Evolutionary conservation across 73 alveolate species (phyloP), one percentile per base, ranked within the genome.

Genomic region (Paramecium tetraurelia): DNA sequence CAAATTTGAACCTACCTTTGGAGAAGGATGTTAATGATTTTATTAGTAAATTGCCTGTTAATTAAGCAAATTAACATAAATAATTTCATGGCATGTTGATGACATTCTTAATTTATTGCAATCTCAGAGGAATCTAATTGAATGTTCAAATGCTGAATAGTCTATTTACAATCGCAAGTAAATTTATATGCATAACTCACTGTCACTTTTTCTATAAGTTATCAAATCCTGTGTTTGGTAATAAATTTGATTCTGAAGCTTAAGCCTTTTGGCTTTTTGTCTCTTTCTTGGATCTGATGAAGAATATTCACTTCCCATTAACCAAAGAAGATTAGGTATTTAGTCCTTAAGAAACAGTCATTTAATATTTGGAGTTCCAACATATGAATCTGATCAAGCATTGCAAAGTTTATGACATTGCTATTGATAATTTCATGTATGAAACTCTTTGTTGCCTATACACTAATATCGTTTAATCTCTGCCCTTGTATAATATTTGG

Each of bases 201-300:
- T 24, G 21, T 68, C 84, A 68, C 27, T 68, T 68, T 11, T 31
- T 68, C 14, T 31, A 68, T 14, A 24, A 27, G 14, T 11, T 68
- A 68, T 24, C 50, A 24, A 68, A 14, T 4, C 84, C 84, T 68
- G 84, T 68, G 7, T 68, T 68, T 68, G 84, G 84, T 1, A 20
- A 68, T 68, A 68, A 31, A 68, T 68, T 68, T 68, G 84, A 68
- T 68, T 68, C 40, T 31, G 84, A 68, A 68, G 84, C 84, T 5
- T 68, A 68, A 7, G 84, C 84, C 24, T 68, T 68, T 10, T 68
- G 84, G 84, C 46, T 68, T 12, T 68, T 68, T 68, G n/a, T 24
- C 16, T 20, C 35, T 6, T 68, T 68, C 24, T 20, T 33, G 4
- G 50, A 68, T 12, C 27, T 68, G 12, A 27, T 68, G 40, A 68